A percentile compares a stretch with the other conserved stretches of the same genome.
Evolutionary conservation across 495 filamentous ascomycete genomes (phyloP).

Genomic region (Cercophora samala): DNA sequence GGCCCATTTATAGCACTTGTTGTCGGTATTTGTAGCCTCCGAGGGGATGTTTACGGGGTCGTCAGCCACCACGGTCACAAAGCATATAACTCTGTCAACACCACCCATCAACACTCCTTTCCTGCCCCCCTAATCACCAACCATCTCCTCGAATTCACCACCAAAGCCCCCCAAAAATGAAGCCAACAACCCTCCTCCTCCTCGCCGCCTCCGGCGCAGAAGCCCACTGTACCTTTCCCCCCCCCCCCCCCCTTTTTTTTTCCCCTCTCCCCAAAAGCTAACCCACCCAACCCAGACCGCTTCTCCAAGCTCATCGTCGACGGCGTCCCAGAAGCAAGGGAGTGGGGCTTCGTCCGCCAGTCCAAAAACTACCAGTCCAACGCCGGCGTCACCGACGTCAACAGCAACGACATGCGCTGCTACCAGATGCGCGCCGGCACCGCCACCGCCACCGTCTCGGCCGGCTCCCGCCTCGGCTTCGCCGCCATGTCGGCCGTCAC

Average conservation of each 20-base stretch:
- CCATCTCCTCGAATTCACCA: not conserved
- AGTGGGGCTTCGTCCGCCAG: slow-evolving; percentile 45
- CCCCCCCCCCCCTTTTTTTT: not conserved
- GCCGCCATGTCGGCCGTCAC: slow-evolving; percentile 40
- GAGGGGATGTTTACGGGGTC: not conserved
- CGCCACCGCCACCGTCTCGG: slow-evolving; percentile 34
- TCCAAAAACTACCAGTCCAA: slow-evolving; percentile 51
- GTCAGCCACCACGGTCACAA: not conserved
- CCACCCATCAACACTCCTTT: no score
- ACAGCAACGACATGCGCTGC: slow-evolving; percentile 43
- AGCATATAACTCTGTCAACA: no score
- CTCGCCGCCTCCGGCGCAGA: slow-evolving; percentile 11
- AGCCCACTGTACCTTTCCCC: slow-evolving; percentile 8
- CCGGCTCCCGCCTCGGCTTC: slow-evolving; percentile 43
- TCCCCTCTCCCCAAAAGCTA: not conserved
- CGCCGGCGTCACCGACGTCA: slow-evolving; percentile 40
- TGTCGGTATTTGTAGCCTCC: slow-evolving; percentile 1
- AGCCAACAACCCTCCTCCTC: slow-evolving; percentile 9
- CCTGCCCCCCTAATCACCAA: no score
- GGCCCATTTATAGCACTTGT: not conserved
- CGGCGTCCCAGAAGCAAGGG: slow-evolving; percentile 32
- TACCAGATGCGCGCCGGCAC: slow-evolving; percentile 38
- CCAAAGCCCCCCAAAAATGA: not conserved
- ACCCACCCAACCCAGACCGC: slow-evolving; percentile 27
- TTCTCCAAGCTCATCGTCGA: slow-evolving; percentile 42